Conservation (phyloP, 371 early-diverging fungal species). For the Nematocida sp. region DNA sequence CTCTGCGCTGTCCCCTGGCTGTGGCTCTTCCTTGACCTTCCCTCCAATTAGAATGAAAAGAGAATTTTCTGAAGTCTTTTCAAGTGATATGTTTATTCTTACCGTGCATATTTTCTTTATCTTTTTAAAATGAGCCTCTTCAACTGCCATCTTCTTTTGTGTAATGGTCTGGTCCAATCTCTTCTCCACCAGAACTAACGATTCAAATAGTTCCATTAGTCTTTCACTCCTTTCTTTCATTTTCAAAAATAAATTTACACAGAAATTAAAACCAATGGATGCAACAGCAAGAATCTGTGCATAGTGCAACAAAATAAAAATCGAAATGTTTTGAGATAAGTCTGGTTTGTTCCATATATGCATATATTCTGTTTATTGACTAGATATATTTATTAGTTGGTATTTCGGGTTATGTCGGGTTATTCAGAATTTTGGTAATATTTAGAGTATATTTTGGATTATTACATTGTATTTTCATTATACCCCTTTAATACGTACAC, state of each 20-base stretch:
- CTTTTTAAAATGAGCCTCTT: slow-evolving; percentile 69
- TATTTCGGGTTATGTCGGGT: no score
- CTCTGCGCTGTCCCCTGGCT: slow-evolving; percentile 35
- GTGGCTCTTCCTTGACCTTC: slow-evolving; percentile 64
- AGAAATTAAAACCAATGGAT: slow-evolving; percentile 2
- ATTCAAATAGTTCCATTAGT: slow-evolving; percentile 53
- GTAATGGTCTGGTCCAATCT: slow-evolving; percentile 61
- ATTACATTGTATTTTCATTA: slow-evolving; percentile 5
- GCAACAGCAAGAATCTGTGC: no score
- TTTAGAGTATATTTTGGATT: not conserved
- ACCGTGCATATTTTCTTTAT: slow-evolving; percentile 65
- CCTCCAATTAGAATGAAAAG: slow-evolving; percentile 63
- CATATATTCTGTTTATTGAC: no score
- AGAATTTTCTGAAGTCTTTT: slow-evolving; percentile 28
- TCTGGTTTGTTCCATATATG: no score
- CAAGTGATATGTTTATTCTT: slow-evolving; percentile 61
- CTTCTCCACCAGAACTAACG: slow-evolving; percentile 60
- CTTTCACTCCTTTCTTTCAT: slow-evolving; percentile 45
- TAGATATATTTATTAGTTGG: no score
- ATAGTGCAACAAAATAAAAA: no score
- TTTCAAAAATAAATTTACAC: slow-evolving; percentile 39
- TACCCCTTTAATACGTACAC: slow-evolving; percentile 36
- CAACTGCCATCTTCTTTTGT: slow-evolving; percentile 64
- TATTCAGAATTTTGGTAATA: not conserved
- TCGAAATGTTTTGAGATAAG: no score